Evolutionary conservation across 306 rosid genomes (phyloP).

Genomic region (Parietaria judaica): DNA sequence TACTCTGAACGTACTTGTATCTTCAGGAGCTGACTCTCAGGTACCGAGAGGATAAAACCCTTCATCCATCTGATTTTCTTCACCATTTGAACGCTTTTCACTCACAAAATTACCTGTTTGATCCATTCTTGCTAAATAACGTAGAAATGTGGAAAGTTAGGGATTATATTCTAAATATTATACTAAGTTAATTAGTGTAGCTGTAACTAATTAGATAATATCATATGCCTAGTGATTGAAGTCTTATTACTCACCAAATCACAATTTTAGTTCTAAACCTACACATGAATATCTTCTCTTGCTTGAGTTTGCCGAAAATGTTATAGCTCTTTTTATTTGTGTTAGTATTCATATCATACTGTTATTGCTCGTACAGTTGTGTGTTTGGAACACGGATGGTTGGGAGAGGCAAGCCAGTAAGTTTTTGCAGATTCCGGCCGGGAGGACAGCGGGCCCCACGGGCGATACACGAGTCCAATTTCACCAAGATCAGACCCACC

Average conservation of each 20-base stretch:
- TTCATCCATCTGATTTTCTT: background rate
- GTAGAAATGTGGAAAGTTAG: background rate
- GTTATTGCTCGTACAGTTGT: constrained; percentile 46
- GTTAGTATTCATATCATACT: constrained; percentile 7
- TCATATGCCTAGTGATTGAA: no score
- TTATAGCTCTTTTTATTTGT: background rate
- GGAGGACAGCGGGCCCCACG: constrained; percentile 63
- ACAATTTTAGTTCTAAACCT: no score
- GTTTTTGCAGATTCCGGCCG: constrained; percentile 60
- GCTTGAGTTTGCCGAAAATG: background rate
- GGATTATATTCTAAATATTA: background rate
- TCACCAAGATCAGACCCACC: constrained; percentile 82
- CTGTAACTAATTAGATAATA: no score
- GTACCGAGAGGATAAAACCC: constrained; percentile 29
- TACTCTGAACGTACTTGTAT: constrained; percentile 76
- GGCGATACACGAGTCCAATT: constrained; percentile 93
- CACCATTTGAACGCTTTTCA: background rate
- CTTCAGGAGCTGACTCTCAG: constrained; percentile 99
- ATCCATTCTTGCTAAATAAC: constrained; percentile 1
- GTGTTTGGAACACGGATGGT: constrained; percentile 95
- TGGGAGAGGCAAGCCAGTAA: constrained; percentile 88
- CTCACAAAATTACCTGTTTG: background rate
- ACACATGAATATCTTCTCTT: no score
- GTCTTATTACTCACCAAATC: no score
- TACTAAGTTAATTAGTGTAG: no score